phyloP scores from a whole-genome alignment of 164 flowering plant genomes.

The Annona cherimola region DNA sequence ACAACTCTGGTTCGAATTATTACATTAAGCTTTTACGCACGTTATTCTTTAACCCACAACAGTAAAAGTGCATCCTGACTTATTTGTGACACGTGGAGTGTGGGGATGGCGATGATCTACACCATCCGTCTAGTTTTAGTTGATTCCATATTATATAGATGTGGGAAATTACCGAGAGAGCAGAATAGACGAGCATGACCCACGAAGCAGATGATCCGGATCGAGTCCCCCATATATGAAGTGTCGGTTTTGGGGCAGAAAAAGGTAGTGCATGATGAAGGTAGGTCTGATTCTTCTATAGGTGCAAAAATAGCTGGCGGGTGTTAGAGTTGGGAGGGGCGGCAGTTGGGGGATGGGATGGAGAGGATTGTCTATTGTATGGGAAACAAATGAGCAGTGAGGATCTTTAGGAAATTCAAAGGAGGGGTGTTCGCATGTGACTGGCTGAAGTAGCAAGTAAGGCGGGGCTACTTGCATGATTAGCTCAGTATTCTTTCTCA shows the following conservation, averaged over 20 bases:
- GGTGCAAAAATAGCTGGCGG: not conserved
- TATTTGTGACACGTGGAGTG: not conserved
- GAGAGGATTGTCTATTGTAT: conserved; percentile 18
- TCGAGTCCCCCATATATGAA: not conserved
- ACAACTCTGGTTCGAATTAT: too few relatives aligned
- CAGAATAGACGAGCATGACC: not conserved
- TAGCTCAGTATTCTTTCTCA: conserved; percentile 16
- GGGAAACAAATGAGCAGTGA: conserved; percentile 17
- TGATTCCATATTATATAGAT: too few relatives aligned
- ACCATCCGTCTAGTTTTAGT: not conserved
- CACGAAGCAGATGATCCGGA: not conserved
- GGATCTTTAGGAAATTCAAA: conserved; percentile 16
- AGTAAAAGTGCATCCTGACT: not conserved
- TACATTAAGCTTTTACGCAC: too few relatives aligned
- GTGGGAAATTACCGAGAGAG: too few relatives aligned
- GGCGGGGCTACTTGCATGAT: conserved; percentile 22
- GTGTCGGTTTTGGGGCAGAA: not conserved
- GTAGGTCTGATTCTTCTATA: not conserved
- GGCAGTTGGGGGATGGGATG: conserved; percentile 9
- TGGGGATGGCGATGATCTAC: not conserved
- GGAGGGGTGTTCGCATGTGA: conserved; percentile 12
- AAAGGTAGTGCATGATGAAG: not conserved
- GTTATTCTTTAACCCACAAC: too few relatives aligned
- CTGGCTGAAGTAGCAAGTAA: conserved; percentile 9
- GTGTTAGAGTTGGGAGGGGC: not conserved